Evolutionary conservation across 2,329 filamentous ascomycete species (phyloP), one percentile per base, ranked within the genome.

Genomic region (Alternaria longipes): DNA sequence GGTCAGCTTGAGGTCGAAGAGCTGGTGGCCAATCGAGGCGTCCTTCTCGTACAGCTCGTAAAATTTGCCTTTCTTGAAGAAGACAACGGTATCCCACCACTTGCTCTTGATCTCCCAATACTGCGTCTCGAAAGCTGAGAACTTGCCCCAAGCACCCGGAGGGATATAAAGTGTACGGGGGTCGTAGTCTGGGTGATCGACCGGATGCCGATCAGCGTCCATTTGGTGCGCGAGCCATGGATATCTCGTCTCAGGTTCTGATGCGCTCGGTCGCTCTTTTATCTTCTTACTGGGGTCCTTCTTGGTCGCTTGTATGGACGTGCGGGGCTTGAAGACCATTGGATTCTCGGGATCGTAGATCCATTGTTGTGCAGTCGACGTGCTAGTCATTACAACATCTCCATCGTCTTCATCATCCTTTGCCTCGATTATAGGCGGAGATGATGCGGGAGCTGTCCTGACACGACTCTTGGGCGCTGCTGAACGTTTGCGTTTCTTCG

Each of bases 11-110:
- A 99, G 86, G 78, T 99, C 95, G 71, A 99, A 99, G 16, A 97
- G 84, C 77, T 98, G 95, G 75, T 99, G 94, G 5, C 95, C 95
- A 57, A 98, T 90, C 0, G 94, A 97, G 5, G 95, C 95, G 79
- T 99, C 95, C 62, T 97, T 97, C 78, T 99, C 95, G 74, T 98
- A 99, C 0, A 99, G 85, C 77, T 99, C 95, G 75, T 97, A 99
- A 80, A 99, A 99, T 73, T 99, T 99, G 73, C 95, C 95, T 84
- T 99, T 99, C 81, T 98, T 99, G 89, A 99, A 99, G 81, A 99
- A 99, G 16, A 99, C 94, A 46, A 99, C 90, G 0, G 94, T 97
- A 68, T 97, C 93, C 91, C 92, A 98, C 67, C 96, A 92, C 71
- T 97, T 97, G 78, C 94, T 91, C 82, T 99, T 99, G 79, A 99